These are phyloP conservation scores for Datura wrightii DNA, from an alignment of 257 asterid genomes.

Conservation along the genomic window DNA sequence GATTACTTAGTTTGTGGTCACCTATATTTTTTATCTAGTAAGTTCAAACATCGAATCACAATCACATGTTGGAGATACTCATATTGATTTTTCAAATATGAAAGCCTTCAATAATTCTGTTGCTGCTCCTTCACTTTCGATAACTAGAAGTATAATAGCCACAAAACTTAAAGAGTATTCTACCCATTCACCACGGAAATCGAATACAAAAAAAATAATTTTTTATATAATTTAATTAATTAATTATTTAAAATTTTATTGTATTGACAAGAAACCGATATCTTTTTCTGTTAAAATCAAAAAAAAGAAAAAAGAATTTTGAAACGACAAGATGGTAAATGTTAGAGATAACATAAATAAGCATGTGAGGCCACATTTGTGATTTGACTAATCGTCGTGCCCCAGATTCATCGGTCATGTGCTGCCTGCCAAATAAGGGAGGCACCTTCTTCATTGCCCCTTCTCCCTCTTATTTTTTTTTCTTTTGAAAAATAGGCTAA, in stretches of 20 bases:
- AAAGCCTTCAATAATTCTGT: background rate
- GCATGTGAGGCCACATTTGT: conserved; percentile 11
- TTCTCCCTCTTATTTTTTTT: no score
- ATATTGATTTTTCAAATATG: background rate
- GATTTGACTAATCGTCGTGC: background rate
- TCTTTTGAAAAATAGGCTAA: background rate
- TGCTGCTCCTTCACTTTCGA: background rate
- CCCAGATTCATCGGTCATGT: background rate
- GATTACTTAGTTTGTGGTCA: background rate
- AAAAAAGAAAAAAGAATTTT: background rate
- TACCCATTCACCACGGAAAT: background rate
- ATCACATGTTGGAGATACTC: background rate
- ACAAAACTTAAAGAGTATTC: background rate
- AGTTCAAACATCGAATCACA: background rate
- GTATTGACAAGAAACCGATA: no score
- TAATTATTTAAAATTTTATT: no score
- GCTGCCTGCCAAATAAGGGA: background rate
- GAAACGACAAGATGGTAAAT: background rate
- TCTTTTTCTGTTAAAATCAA: no score
- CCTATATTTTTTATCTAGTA: background rate
- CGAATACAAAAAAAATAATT: background rate
- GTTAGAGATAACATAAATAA: background rate
- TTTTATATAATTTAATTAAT: no score
- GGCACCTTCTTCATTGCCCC: background rate
- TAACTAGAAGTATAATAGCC: background rate